Evolutionary conservation across 1,284 basidiomycete species (phyloP).

Genomic region (Vanrija humicola): DNA sequence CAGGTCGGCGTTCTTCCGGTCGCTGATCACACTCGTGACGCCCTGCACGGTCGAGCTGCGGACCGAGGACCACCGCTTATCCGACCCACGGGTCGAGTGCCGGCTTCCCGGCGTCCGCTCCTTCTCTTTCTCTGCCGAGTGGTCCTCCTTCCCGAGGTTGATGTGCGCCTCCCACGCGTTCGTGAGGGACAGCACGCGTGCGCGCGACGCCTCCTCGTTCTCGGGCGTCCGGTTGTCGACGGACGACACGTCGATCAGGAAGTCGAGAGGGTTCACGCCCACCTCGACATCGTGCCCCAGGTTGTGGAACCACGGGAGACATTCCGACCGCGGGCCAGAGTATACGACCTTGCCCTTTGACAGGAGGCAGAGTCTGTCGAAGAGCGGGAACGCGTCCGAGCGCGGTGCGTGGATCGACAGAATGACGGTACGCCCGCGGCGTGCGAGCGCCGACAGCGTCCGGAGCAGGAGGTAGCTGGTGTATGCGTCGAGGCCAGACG

Average conservation of each 20-base stretch:
- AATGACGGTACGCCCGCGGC: constrained; percentile 53
- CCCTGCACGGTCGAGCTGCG: no score
- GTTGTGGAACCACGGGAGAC: constrained; percentile 50
- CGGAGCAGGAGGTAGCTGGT: constrained; percentile 54
- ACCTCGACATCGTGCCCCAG: constrained; percentile 42
- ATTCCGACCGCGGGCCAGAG: constrained; percentile 46
- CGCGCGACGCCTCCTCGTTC: constrained; percentile 43
- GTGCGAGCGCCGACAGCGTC: constrained; percentile 53
- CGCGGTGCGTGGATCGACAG: constrained; percentile 56
- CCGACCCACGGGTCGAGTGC: no score
- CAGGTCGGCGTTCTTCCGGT: background rate
- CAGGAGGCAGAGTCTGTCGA: constrained; percentile 53
- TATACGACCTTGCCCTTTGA: constrained; percentile 54
- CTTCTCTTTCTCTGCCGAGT: no score
- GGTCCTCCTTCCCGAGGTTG: background rate
- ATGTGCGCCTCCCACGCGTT: constrained; percentile 28
- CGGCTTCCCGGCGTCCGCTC: no score
- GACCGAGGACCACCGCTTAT: background rate
- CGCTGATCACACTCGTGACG: background rate
- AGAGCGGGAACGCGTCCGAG: constrained; percentile 54
- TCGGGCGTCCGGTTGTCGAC: constrained; percentile 52
- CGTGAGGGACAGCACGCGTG: constrained; percentile 31
- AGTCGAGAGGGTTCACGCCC: constrained; percentile 51
- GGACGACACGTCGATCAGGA: constrained; percentile 53
- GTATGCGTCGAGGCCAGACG: constrained; percentile 52